phyloP scores from a whole-genome alignment of 179 eudicot genomes.

The Carnegiea gigantea region DNA sequence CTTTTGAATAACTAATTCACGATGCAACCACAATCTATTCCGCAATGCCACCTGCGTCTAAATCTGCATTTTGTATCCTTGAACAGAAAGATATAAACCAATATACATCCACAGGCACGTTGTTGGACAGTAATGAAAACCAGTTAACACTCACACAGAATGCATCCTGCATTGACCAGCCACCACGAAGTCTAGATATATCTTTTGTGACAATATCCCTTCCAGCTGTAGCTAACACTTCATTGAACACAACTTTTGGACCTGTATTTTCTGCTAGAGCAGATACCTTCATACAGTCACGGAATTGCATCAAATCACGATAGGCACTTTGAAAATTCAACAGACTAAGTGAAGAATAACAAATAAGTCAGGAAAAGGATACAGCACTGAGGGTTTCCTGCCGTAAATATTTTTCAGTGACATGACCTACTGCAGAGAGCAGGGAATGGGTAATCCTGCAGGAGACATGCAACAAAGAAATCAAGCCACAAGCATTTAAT shows the following conservation, averaged over 20 bases:
- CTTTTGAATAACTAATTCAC: no score
- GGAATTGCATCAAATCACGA: slow-evolving; percentile 24
- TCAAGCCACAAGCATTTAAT: slow-evolving; percentile 8
- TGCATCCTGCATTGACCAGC: slow-evolving; percentile 99
- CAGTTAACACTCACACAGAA: slow-evolving; percentile 65
- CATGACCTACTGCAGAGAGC: slow-evolving; percentile 81
- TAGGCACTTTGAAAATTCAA: neutral
- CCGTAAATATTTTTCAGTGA: slow-evolving; percentile 82
- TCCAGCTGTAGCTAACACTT: slow-evolving; percentile 86
- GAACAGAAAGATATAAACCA: neutral
- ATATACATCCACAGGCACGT: neutral
- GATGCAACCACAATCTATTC: no score
- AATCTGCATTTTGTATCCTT: no score
- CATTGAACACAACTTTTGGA: slow-evolving; percentile 76
- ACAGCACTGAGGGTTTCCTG: slow-evolving; percentile 95
- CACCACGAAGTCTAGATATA: slow-evolving; percentile 94
- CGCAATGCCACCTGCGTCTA: no score
- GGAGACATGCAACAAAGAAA: slow-evolving; percentile 18
- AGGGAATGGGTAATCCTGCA: slow-evolving; percentile 91
- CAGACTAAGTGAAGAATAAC: neutral
- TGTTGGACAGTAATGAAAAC: slow-evolving; percentile 9
- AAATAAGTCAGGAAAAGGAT: slow-evolving; percentile 44
- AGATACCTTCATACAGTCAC: slow-evolving; percentile 62
- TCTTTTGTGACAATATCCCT: slow-evolving; percentile 95
- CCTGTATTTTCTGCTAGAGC: slow-evolving; percentile 86